Evolutionary conservation across 108 stramenopile species (phyloP).

Genomic region (Cylindrotheca fusiformis): DNA sequence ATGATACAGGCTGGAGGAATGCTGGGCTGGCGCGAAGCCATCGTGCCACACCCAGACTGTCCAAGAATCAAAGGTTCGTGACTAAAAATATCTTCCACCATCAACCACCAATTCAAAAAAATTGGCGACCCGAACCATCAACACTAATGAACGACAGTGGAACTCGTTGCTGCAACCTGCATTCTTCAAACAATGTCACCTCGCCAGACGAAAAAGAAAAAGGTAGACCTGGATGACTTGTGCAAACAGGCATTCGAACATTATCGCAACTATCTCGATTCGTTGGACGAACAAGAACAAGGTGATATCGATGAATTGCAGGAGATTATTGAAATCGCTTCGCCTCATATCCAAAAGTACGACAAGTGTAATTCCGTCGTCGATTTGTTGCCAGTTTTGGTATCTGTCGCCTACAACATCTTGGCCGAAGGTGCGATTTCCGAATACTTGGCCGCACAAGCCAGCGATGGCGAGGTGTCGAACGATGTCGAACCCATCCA

Average conservation of each 20-base stretch:
- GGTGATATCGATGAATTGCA: slow-evolving; percentile 66
- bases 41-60: too few species aligned
- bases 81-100: too few species aligned
- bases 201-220: slow-evolving; percentile 3
- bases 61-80: too few species aligned
- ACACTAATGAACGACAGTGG: too few species aligned
- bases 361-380: slow-evolving; percentile 4
- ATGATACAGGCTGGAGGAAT: too few species aligned
- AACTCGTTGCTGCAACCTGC: background rate
- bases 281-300: slow-evolving; percentile 25
- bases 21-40: too few species aligned
- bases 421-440: slow-evolving; percentile 57
- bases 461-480: background rate
- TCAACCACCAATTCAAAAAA: too few species aligned
- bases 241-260: slow-evolving; percentile 35
- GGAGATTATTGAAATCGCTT: slow-evolving; percentile 40
- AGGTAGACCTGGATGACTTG: background rate
- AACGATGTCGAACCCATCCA: background rate
- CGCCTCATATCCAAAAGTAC: background rate
- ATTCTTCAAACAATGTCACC: slow-evolving; percentile 8
- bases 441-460: slow-evolving; percentile 27
- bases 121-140: too few species aligned
- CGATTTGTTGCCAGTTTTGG: slow-evolving; percentile 51
- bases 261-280: slow-evolving; percentile 61
- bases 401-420: slow-evolving; percentile 53